Base-by-base conservation (phyloP, 2,329 filamentous ascomycete species). In the Claviceps humidiphila region DNA sequence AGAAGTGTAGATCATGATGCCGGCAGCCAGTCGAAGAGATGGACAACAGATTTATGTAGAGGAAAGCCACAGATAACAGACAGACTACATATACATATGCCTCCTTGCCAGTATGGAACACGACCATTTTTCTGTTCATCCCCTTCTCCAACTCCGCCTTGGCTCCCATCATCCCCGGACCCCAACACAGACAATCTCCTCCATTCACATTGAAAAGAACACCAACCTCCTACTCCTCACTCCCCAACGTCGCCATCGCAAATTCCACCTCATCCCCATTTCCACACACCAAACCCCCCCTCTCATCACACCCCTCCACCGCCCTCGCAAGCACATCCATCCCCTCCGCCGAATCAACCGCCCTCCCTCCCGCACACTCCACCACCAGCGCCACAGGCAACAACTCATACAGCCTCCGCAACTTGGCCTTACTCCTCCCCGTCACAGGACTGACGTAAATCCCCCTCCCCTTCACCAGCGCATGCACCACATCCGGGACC, bases 401-500 rank as follows among this genome's bases (percentile, higher is more conserved):
- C 20, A 84, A 59, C 64, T 84, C 80, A 54, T 79, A 84, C 30
- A 83, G 62, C 6, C 74, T 65, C 38, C 80, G 67, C 54, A 84
- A 62, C 68, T 84, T 84, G 0, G 80, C 76, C 56, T 68, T 68
- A 58, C 73, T 78, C 9, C 60, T 60, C 0, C 56, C 60, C 1
- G 77, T 77, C 5, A 80, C 77, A 0, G 80, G 80, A 1, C 74
- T 78, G 2, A 82, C 59, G 58, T 82, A 84, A 1, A 84, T 61
- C 1, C 80, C 80, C 51, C 83, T 78, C 0, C 78, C 77, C 62
- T 83, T 82, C 54, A 76, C 73, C 7, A 84, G 64, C 4, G 74
- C 71, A 53, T 83, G 80, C 13, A 76, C 74, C 0, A 83, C 65
- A 52, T 84, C 80, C 0, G 80, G 80, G 3, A 84, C 80, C 3